Conservation (phyloP, 176 grass and related monocot genomes). For the Phoenix dactylifera region DNA sequence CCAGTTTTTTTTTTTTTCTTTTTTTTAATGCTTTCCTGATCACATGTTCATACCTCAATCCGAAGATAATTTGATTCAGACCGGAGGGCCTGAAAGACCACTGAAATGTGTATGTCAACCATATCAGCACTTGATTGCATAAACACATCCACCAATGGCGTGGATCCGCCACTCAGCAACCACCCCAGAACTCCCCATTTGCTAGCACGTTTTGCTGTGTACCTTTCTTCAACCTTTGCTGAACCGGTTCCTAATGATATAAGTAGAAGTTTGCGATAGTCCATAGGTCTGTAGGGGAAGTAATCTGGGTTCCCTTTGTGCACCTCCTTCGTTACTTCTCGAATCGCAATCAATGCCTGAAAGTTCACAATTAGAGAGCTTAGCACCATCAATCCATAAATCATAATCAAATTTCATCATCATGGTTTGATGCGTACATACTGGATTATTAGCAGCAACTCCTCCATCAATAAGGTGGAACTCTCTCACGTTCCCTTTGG, state of each 20-base stretch:
- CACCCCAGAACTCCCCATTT: constrained; percentile 70
- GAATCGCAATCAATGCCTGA: constrained; percentile 74
- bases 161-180: constrained; percentile 57
- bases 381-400: background rate
- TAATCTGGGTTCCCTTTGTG: no score
- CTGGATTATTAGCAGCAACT: constrained; percentile 80
- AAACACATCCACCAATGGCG: constrained; percentile 75
- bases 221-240: constrained; percentile 41
- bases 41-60: constrained; percentile 44
- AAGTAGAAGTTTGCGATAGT: no score
- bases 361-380: constrained; percentile 14
- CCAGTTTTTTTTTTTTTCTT: no score
- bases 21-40: no score
- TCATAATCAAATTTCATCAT: no score
- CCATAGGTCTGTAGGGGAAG: no score
- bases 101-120: constrained; percentile 77
- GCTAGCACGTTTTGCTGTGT: constrained; percentile 37
- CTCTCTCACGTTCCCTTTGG: constrained; percentile 48
- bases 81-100: constrained; percentile 56
- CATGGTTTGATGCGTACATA: constrained; percentile 7
- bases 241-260: background rate
- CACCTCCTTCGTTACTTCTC: background rate
- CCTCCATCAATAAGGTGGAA: constrained; percentile 88
- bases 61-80: constrained; percentile 77
- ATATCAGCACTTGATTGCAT: constrained; percentile 76